These are phyloP conservation scores for Backusella tuberculispora DNA, from an alignment of 192 early-diverging fungal species.

Conservation along the genomic window DNA sequence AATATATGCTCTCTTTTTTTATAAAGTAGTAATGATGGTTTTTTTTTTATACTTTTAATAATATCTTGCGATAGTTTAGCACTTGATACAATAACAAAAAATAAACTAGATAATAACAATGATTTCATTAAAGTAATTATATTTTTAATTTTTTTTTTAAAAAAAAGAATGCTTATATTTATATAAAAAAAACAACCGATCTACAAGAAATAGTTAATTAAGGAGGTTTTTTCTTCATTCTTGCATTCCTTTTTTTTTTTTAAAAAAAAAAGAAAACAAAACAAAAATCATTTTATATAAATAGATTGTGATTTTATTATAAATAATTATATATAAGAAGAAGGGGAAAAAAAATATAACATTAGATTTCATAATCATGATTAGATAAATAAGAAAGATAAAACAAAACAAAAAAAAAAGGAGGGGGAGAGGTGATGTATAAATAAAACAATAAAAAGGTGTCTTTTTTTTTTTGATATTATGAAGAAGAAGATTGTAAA, in stretches of 20 bases:
- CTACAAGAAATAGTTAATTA: neutral
- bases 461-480: too few relatives aligned
- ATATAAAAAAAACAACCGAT: neutral
- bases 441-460: too few relatives aligned
- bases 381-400: neutral
- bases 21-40: too few relatives aligned
- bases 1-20: neutral
- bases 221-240: neutral
- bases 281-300: neutral
- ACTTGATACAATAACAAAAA: neutral
- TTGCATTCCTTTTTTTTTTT: neutral
- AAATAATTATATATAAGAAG: neutral
- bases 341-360: too few relatives aligned
- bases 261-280: neutral
- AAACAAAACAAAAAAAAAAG: neutral
- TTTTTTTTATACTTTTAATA: neutral
- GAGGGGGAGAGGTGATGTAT: too few relatives aligned
- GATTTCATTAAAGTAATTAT: neutral
- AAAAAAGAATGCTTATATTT: conserved; percentile 9
- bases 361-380: too few relatives aligned
- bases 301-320: neutral
- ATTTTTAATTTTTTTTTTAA: neutral
- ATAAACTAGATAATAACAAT: neutral
- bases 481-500: neutral
- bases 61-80: neutral